Evolutionary conservation across 2,329 filamentous ascomycete genomes (phyloP).

Genomic region (Metarhizium album): DNA sequence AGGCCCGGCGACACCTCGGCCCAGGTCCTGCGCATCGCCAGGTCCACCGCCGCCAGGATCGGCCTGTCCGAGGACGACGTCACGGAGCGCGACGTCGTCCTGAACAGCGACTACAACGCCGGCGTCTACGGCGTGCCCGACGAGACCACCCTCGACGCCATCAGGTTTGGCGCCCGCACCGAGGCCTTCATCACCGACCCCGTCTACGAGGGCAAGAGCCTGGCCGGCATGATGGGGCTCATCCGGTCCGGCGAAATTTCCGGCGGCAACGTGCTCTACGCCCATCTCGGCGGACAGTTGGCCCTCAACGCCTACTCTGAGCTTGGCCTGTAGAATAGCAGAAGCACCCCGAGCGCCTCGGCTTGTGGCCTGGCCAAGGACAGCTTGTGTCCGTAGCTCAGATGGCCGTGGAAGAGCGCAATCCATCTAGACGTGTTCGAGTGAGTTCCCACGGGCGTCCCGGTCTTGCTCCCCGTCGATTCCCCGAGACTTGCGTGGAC

Average conservation of each 20-base stretch:
- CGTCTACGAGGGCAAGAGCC: constrained; percentile 66
- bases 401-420: too few relatives aligned
- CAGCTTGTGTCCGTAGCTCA: too few relatives aligned
- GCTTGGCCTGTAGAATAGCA: neutral
- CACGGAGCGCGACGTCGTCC: constrained; percentile 47
- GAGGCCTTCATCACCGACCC: constrained; percentile 68
- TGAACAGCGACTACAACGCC: constrained; percentile 47
- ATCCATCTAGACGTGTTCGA: too few relatives aligned
- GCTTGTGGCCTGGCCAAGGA: too few relatives aligned
- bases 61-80: constrained; percentile 50
- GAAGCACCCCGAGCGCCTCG: neutral
- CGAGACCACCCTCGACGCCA: constrained; percentile 53
- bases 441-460: too few relatives aligned
- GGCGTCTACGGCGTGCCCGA: constrained; percentile 59
- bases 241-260: constrained; percentile 51
- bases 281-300: constrained; percentile 59
- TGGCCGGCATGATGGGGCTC: constrained; percentile 62
- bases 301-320: constrained; percentile 50
- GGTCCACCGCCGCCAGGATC: constrained; percentile 50
- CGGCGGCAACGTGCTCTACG: constrained; percentile 58
- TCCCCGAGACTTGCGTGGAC: too few relatives aligned
- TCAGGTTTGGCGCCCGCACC: constrained; percentile 54
- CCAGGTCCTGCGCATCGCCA: constrained; percentile 57
- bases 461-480: too few relatives aligned
- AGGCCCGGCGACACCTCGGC: constrained; percentile 44